phyloP scores from a whole-genome alignment of 495 filamentous ascomycete species.

The Entonaema liquescens region DNA sequence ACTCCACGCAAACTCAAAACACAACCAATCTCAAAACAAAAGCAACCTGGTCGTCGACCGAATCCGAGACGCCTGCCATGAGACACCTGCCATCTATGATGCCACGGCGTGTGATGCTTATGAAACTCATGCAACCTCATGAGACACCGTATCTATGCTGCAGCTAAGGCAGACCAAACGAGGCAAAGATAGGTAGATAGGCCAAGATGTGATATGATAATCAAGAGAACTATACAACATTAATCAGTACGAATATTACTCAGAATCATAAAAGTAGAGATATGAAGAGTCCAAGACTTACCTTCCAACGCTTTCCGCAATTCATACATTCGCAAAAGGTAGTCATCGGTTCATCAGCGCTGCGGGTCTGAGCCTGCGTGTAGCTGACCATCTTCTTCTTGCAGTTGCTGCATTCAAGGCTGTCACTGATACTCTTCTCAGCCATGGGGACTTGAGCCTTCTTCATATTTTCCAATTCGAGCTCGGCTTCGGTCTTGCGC shows the following conservation, averaged over 20 bases:
- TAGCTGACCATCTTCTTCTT: constrained; percentile 93
- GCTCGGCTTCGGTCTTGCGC: constrained; percentile 68
- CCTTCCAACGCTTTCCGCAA: constrained; percentile 82
- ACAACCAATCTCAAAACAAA: constrained; percentile 21
- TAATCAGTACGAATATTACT: not conserved
- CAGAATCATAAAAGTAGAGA: constrained; percentile 7
- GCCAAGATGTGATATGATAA: constrained; percentile 8
- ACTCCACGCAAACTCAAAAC: constrained; percentile 24
- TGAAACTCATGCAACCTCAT: constrained; percentile 12
- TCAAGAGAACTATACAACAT: constrained; percentile 25
- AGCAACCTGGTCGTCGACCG: constrained; percentile 23
- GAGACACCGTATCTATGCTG: constrained; percentile 18
- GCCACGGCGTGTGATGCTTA: constrained; percentile 23
- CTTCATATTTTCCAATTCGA: constrained; percentile 92
- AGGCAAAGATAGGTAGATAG: constrained; percentile 14
- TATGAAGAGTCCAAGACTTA: constrained; percentile 43
- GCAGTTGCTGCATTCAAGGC: constrained; percentile 87
- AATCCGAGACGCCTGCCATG: constrained; percentile 34
- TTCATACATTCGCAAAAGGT: constrained; percentile 81
- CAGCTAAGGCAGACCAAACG: not conserved
- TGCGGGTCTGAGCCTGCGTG: constrained; percentile 93
- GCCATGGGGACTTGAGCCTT: constrained; percentile 90
- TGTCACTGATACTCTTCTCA: constrained; percentile 85
- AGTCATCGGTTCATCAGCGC: constrained; percentile 92
- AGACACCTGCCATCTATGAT: constrained; percentile 27